These are phyloP conservation scores for Cercophora newfieldiana DNA, from an alignment of 495 filamentous ascomycete species.

Conservation along the genomic window DNA sequence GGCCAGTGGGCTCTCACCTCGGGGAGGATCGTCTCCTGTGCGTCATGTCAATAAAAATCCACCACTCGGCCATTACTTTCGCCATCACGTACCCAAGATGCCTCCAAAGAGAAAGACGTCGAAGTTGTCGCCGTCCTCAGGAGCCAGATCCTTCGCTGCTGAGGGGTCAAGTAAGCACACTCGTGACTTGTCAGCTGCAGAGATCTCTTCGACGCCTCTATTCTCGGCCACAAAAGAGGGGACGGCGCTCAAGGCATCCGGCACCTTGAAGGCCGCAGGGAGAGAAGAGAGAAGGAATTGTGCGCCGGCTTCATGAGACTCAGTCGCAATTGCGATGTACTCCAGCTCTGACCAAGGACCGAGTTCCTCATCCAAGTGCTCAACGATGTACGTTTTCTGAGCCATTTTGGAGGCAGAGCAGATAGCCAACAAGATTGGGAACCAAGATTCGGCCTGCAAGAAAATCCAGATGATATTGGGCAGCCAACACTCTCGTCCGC, in stretches of 20 bases:
- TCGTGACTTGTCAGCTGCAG: constrained; percentile 57
- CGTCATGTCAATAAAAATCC: constrained; percentile 11
- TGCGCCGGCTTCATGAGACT: constrained; percentile 67
- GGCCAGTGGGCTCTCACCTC: constrained; percentile 61
- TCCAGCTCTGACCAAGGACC: constrained; percentile 93
- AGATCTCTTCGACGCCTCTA: constrained; percentile 75
- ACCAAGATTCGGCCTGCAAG: neutral
- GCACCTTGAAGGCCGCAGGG: constrained; percentile 64
- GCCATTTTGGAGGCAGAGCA: constrained; percentile 15
- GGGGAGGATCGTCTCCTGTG: constrained; percentile 87
- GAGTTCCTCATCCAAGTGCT: constrained; percentile 90
- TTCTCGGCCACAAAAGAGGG: constrained; percentile 66
- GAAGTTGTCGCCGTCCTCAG: constrained; percentile 78
- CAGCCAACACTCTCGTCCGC: too few relatives aligned
- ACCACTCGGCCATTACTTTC: neutral
- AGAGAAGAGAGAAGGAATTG: constrained; percentile 86
- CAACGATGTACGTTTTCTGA: constrained; percentile 76
- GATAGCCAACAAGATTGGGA: neutral
- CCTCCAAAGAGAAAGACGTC: constrained; percentile 94
- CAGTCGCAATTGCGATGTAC: constrained; percentile 80
- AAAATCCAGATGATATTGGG: too few relatives aligned
- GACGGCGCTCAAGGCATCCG: constrained; percentile 57
- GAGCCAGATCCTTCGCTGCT: constrained; percentile 74
- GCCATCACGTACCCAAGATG: constrained; percentile 71
- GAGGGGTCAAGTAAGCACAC: constrained; percentile 90